phyloP scores from a whole-genome alignment of 441 rosid species.

The Gossypium davidsonii region DNA sequence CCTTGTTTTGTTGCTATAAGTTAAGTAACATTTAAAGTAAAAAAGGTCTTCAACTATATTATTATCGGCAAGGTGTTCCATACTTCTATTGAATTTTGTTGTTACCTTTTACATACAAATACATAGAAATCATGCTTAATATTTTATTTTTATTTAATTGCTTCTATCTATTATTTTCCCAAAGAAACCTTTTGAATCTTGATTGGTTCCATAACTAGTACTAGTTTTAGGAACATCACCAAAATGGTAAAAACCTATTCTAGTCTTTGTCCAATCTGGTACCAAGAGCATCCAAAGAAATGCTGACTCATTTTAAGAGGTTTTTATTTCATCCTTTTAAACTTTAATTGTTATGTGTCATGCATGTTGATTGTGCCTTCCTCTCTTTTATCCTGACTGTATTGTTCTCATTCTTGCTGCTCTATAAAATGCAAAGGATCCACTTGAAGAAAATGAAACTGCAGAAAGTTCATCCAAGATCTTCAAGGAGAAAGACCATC shows the following conservation, averaged over 20 bases:
- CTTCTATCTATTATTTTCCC: not conserved
- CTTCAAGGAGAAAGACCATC: conserved; percentile 32
- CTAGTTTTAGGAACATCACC: not conserved
- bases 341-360: not conserved
- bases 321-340: not conserved
- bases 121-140: not conserved
- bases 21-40: not conserved
- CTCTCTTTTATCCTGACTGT: not conserved
- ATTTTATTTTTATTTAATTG: not conserved
- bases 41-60: not conserved
- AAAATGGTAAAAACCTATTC: not conserved
- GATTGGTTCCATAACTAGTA: not conserved
- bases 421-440: conserved; percentile 30
- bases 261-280: not conserved
- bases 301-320: not conserved
- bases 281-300: not conserved
- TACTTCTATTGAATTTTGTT: not conserved
- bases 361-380: not conserved
- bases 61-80: not conserved
- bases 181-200: not conserved
- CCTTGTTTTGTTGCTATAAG: not conserved
- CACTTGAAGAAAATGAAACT: conserved; percentile 25
- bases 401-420: conserved; percentile 12
- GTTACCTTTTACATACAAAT: not conserved
- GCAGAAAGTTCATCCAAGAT: conserved; percentile 33